Evolutionary conservation across 73 alveolate genomes (phyloP).

Genomic region (Paramecium octaurelia): DNA sequence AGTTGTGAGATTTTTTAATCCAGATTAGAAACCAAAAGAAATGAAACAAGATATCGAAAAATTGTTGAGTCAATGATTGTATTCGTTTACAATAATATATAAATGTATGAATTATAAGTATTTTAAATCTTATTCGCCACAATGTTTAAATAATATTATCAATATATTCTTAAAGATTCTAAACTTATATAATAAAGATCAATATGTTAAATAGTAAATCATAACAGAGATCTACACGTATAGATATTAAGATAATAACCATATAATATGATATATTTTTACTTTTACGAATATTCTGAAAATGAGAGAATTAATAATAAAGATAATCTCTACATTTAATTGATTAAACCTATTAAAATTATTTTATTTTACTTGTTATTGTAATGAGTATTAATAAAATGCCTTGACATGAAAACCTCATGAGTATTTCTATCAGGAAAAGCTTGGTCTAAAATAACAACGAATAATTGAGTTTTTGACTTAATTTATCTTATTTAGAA

Average conservation of each 20-base stretch:
- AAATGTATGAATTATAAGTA: neutral
- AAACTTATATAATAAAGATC: neutral
- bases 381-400: no score
- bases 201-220: neutral
- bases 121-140: neutral
- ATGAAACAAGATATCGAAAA: conserved; percentile 56
- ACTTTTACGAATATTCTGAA: neutral
- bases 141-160: neutral
- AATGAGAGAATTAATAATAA: neutral
- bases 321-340: neutral
- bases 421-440: no score
- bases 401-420: no score
- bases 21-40: conserved; percentile 56
- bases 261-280: no score
- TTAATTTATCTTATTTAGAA: no score
- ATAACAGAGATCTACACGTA: neutral
- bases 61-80: conserved; percentile 33
- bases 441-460: no score
- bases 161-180: neutral
- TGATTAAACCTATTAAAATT: no score
- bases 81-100: neutral
- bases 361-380: no score
- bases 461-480: no score
- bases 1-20: conserved; percentile 68
- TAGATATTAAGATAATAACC: neutral